Percentiles rank a stretch among this genome's conserved stretches.
Evolutionary conservation across 257 asterid genomes (phyloP).

Genomic region (Solanum corneliomulleri): DNA sequence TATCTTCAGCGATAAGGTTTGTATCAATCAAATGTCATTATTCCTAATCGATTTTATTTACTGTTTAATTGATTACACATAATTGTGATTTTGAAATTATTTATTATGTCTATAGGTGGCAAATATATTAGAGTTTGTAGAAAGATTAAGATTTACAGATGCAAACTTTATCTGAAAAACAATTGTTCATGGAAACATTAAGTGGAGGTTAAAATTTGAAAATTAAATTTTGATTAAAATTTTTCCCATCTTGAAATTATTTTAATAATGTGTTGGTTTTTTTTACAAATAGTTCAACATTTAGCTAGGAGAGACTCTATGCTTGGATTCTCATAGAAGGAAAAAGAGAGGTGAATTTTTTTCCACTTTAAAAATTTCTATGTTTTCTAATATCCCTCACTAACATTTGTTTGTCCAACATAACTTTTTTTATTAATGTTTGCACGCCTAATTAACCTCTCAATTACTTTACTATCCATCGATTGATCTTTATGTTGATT

Average conservation of each 20-base stretch:
- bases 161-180: not conserved
- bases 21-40: not conserved
- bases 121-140: not conserved
- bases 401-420: not conserved
- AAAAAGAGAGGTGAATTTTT: not conserved
- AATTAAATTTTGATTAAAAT: not conserved
- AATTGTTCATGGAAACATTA: not conserved
- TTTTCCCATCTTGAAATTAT: not conserved
- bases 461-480: not conserved
- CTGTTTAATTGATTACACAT: not conserved
- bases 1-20: not conserved
- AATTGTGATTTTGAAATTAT: not conserved
- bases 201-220: not conserved
- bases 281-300: not conserved
- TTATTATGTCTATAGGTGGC: not conserved
- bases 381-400: not conserved
- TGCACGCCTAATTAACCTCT: not conserved
- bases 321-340: not conserved
- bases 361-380: not conserved
- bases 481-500: not conserved
- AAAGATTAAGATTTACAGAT: not conserved
- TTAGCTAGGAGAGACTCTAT: not conserved
- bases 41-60: not conserved
- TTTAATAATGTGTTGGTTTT: not conserved
- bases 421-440: too few species aligned